These are phyloP conservation scores for Mycocentrospora acerina DNA, from an alignment of 2,329 filamentous ascomycete species.

Conservation along the genomic window DNA sequence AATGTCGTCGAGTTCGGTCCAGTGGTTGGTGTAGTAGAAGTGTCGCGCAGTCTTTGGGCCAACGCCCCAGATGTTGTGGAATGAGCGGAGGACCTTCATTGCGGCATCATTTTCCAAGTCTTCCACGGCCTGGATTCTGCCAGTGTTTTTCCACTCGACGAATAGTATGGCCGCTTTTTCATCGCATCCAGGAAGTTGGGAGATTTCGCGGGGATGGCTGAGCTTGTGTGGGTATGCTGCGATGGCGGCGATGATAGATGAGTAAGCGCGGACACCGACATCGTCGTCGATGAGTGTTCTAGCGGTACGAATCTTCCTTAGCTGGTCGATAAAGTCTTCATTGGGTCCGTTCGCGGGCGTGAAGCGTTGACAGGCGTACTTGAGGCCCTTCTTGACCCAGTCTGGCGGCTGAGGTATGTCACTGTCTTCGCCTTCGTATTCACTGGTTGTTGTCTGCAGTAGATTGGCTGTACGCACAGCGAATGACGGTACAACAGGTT, in stretches of 20 bases:
- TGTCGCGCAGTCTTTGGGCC: slow-evolving; percentile 77
- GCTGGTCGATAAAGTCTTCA: slow-evolving; percentile 68
- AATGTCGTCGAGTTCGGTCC: slow-evolving; percentile 83
- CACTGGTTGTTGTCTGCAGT: slow-evolving; percentile 72
- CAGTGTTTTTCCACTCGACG: slow-evolving; percentile 69
- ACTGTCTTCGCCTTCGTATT: slow-evolving; percentile 62
- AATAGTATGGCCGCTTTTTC: slow-evolving; percentile 77
- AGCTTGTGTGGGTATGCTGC: slow-evolving; percentile 73
- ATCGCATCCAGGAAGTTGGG: slow-evolving; percentile 74
- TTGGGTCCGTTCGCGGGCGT: slow-evolving; percentile 73
- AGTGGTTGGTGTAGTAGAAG: slow-evolving; percentile 75
- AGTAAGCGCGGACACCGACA: slow-evolving; percentile 83
- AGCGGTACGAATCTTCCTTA: slow-evolving; percentile 72
- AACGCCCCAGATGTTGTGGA: slow-evolving; percentile 92
- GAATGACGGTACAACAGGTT: slow-evolving; percentile 11
- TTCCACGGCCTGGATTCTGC: slow-evolving; percentile 63
- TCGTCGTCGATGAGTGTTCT: slow-evolving; percentile 72
- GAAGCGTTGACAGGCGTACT: slow-evolving; percentile 79
- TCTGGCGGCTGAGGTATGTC: slow-evolving; percentile 67
- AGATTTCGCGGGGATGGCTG: slow-evolving; percentile 46
- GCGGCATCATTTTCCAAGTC: slow-evolving; percentile 65
- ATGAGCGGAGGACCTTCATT: slow-evolving; percentile 65
- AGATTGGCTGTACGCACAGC: slow-evolving; percentile 45
- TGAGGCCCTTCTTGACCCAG: slow-evolving; percentile 64
- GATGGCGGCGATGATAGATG: slow-evolving; percentile 78